phyloP scores from a whole-genome alignment of 2,329 filamentous ascomycete species.

The Capronia coronata region DNA sequence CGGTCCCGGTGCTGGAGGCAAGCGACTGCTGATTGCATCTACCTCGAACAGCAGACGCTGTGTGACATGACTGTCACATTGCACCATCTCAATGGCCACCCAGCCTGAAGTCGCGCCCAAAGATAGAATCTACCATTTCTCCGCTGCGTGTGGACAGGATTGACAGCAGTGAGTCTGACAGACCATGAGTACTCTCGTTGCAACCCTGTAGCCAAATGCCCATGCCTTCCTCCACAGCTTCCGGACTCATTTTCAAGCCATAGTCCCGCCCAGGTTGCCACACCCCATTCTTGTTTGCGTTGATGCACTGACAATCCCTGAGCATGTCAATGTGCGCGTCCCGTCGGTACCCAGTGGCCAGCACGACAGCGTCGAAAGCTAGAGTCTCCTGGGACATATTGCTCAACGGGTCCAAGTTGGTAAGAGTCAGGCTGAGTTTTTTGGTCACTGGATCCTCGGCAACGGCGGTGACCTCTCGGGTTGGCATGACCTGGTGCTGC shows the following conservation, averaged over 20 bases:
- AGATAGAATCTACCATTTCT: constrained; percentile 71
- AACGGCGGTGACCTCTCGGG: constrained; percentile 60
- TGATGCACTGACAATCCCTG: constrained; percentile 30
- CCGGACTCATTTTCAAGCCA: constrained; percentile 62
- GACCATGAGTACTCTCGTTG: constrained; percentile 82
- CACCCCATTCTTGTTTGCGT: constrained; percentile 41
- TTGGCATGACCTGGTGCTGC: constrained; percentile 72
- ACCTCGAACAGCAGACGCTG: too few species aligned
- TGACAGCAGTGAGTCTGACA: constrained; percentile 76
- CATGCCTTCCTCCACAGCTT: constrained; percentile 62
- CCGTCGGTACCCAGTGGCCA: constrained; percentile 79
- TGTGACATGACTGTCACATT: too few species aligned
- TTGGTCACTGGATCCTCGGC: constrained; percentile 47
- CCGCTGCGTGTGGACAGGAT: constrained; percentile 69
- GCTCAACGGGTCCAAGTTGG: constrained; percentile 39
- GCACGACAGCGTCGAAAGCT: constrained; percentile 73
- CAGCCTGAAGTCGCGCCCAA: constrained; percentile 38
- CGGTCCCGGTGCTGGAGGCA: too few species aligned
- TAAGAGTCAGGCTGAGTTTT: constrained; percentile 54
- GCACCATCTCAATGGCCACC: constrained; percentile 8
- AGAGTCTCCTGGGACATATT: constrained; percentile 51
- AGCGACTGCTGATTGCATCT: too few species aligned
- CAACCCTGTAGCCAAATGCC: constrained; percentile 92
- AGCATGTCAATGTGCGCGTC: constrained; percentile 74
- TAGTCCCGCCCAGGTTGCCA: constrained; percentile 74